Evolutionary conservation across 768 basidiomycete species (phyloP), one percentile per base, ranked within the genome.

Genomic region (Leucocoprinus leucothites): DNA sequence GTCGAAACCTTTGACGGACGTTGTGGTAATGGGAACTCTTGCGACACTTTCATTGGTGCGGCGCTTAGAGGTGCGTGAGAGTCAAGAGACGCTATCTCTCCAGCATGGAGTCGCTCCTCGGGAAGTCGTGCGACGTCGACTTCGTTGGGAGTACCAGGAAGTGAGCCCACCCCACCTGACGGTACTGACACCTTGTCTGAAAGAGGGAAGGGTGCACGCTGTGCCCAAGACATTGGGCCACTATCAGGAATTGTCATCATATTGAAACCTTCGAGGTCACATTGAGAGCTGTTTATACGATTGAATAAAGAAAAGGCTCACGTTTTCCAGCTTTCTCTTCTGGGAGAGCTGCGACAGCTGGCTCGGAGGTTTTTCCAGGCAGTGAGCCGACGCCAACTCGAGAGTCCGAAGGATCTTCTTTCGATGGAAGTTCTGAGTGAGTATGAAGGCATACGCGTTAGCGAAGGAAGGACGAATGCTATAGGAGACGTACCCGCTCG

Each of bases 111-210:
- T 48, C 76, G 69, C 51, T 82, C 80, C 11, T 81, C 76, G 2
- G 82, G 82, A 1, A 81, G 64, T 43, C 71, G 69, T 3, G 79
- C 76, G 9, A 83, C 78, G 3, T 71, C 74, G 8, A 69, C 63
- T 59, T 84, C 82, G 19, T 68, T 70, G 11, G 65, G 53, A 25
- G 65, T 66, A 11, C 81, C 82, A 0, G 81, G 80, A 13, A 82
- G 71, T 0, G 79, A 72, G 8, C 81, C 80, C 1, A 77, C 75
- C 14, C 81, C 82, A 5, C 64, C 68, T 1, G n/a, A 6, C 2
- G 64, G 65, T 0, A 59, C 61, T 38, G n/a, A n/a, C 8, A 14
- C 35, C 14, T 44, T 19, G 21, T 24, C 42, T 4, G 42, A 44
- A 6, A 18, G 19, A 21, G 21, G 21, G 21, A 21, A 44, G 5